Evolutionary conservation across 306 rosid genomes (phyloP), one percentile per base, ranked within the genome.

Genomic region (Gleditsia sinensis): DNA sequence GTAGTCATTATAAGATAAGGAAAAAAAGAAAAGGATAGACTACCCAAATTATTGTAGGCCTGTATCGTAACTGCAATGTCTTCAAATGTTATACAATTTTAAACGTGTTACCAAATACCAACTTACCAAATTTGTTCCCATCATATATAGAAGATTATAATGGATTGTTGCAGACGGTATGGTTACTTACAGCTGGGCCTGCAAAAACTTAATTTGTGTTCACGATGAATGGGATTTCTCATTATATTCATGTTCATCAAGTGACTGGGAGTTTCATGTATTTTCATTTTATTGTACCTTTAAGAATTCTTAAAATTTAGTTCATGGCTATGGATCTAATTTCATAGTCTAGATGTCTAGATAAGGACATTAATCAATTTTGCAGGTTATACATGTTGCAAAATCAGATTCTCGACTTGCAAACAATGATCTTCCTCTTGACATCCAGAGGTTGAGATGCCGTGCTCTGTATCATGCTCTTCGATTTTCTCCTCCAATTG

Each of bases 321-420:
- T 51, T 80, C 67, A 14, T 72, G 62, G 19, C 40, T 36, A 9
- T 33, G 60, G 28, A 77, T 60, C 56, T 43, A 49, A 30, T 62
- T 42, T 65, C 50, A 46, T 75, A 20, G 16, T 36, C 54, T 43
- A 24, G 78, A 68, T 67, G 45, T 42, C 72, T 77, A 24, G 42
- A 70, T 55, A 57, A 49, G 20, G 67, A 50, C 66, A 71, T 80
- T 36, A 72, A 75, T 80, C 50, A 20, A 71, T 76, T 80, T 64
- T 81, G 60, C 82, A 93, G 97, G 97, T 93, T 75, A 78, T 93
- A 80, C 97, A 91, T 82, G 96, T 93, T 72, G 90, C 93, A 37
- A 93, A 93, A 75, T 93, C 98, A 25, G 98, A 91, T 83, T 90
- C 98, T 72, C 89, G 98, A 50, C 94, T 93, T 68, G 98, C 97